These are phyloP conservation scores for Fusarium lateritium DNA, from an alignment of 2,329 filamentous ascomycete genomes.

Conservation along the genomic window DNA sequence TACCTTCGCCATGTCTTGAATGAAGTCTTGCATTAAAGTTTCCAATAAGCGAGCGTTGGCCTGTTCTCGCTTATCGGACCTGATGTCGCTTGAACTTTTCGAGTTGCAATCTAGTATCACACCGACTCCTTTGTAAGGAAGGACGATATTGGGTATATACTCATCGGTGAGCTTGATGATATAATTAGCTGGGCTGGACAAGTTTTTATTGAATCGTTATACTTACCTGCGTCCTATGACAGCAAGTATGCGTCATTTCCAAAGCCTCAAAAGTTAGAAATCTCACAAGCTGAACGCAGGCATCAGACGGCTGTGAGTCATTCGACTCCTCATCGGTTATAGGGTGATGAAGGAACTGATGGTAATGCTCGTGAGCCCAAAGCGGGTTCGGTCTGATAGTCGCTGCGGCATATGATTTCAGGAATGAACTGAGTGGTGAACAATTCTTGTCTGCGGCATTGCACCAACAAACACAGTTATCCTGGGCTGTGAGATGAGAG, in stretches of 20 bases:
- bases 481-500: not conserved
- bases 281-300: not conserved
- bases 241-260: not conserved
- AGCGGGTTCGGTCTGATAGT: too few relatives aligned
- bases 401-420: not conserved
- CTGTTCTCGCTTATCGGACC: not conserved
- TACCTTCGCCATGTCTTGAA: rapidly evolving
- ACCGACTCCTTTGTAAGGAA: too few relatives aligned
- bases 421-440: not conserved
- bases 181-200: too few relatives aligned
- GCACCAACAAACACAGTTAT: not conserved
- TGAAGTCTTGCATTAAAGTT: not conserved
- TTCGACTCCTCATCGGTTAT: not conserved
- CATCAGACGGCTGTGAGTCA: not conserved
- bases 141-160: too few relatives aligned
- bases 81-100: not conserved
- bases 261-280: not conserved
- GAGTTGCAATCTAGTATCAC: not conserved
- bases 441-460: not conserved
- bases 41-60: not conserved
- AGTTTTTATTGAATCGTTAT: too few relatives aligned
- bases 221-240: not conserved
- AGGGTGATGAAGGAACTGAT: not conserved
- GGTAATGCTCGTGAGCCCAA: too few relatives aligned
- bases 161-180: too few relatives aligned